Base-by-base conservation (phyloP, 2,329 filamentous ascomycete species). In the Penicillium sp. region DNA sequence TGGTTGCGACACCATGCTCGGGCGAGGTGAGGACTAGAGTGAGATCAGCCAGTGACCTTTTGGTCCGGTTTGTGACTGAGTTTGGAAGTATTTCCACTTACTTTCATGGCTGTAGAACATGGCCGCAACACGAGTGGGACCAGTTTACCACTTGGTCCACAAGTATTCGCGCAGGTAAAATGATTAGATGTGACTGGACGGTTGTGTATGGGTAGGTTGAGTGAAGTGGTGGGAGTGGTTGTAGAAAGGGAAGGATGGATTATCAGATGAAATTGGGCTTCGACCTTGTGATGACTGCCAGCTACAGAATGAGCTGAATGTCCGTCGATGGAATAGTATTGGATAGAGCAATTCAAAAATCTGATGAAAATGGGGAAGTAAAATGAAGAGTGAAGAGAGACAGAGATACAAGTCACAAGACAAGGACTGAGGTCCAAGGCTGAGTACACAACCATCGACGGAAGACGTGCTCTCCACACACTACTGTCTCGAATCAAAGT, bases 101-200 rank as follows among this genome's bases (percentile, higher is more conserved):
- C 92, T 89, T 72, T 96, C 91, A 73, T 95, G 89, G 62, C 88
- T 95, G 75, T 95, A 97, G 68, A 96, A 96, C 91, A 96, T 96
- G 50, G 52, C 58, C 52, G 27, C 12, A 30, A 18, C 9, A 33
- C 11, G 27, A 14, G 6, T 35, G 30, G n/a, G 29, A 22, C 41
- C 22, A 18, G 36, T 16, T 18, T 35, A 36, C 11, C 14, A 9
- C 4, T n/a, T 13, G 29, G 36, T 16, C 13, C 35, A 38, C 35
- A 30, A 40, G 25, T 35, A 14, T 35, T 3, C 1, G 14, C 27
- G 2, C n/a, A 33, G n/a, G 13, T 33, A 7, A 31, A 14, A 30
- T 7, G 19, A 10, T 38, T 13, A 27, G 11, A n/a, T 28, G 11
- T 8, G 10, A 8, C 14, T 5, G n/a, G 13, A 11, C 18, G n/a